phyloP scores from a whole-genome alignment of 2,329 filamentous ascomycete genomes.

The Akanthomyces muscarius region DNA sequence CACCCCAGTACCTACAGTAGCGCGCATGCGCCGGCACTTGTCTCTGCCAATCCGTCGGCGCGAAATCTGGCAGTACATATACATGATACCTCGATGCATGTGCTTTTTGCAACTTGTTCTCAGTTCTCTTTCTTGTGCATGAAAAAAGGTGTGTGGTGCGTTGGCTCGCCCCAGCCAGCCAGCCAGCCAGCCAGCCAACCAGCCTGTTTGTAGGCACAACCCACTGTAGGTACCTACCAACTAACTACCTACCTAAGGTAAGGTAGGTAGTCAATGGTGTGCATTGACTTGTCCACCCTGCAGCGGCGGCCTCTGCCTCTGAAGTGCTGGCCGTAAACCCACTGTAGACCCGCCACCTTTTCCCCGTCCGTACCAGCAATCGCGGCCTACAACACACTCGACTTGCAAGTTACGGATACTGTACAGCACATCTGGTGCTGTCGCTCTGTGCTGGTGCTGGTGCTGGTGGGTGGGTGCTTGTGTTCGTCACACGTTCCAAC shows the following conservation, averaged over 20 bases:
- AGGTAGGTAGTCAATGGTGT: not conserved
- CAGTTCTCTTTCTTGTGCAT: not conserved
- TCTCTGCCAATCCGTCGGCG: not conserved
- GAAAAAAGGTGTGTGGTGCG: not conserved
- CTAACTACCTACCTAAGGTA: no score
- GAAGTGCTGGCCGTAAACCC: not conserved
- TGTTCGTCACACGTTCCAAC: not conserved
- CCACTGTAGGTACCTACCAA: no score
- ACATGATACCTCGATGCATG: not conserved
- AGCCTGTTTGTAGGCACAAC: no score
- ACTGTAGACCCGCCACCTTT: not conserved
- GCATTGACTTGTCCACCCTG: not conserved
- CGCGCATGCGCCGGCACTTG: not conserved
- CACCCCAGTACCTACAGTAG: constrained; percentile 3
- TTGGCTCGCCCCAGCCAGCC: not conserved
- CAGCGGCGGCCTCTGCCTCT: not conserved
- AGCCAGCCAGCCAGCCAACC: not conserved
- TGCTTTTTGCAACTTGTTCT: not conserved
- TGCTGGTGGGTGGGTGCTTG: not conserved
- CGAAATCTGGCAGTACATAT: not conserved
- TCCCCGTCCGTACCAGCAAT: not conserved
- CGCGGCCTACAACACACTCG: not conserved
- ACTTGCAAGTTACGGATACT: not conserved
- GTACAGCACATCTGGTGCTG: not conserved
- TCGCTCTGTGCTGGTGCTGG: not conserved